Evolutionary conservation across 2,329 filamentous ascomycete genomes (phyloP), one percentile per base, ranked within the genome.

Genomic region (Exserohilum turcica): DNA sequence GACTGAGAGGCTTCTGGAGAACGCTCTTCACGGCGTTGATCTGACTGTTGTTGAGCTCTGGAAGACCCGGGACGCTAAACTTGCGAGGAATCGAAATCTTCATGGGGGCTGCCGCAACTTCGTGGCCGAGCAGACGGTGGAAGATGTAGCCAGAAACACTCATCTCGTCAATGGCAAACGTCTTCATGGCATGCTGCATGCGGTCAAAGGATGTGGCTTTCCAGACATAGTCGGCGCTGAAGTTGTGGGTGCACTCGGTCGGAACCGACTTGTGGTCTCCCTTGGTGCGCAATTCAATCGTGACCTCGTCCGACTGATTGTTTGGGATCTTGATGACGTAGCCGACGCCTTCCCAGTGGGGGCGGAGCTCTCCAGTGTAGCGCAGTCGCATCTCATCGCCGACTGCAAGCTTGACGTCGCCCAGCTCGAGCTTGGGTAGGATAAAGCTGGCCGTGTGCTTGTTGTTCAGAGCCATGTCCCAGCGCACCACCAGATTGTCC

Each of bases 311-410:
- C 12, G 92, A 97, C 78, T 96, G 92, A 76, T 97, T 97, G 82
- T 99, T 97, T 18, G 94, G 95, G 55, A 99, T 97, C 79, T 99
- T 99, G 79, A 97, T 92, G 56, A 99, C 94, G 75, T 99, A 99
- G 60, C 94, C 94, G 29, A 99, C 94, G 32, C 94, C 94, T 74
- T 99, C 94, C 94, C 94, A 99, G 54, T 91, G 86, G 12, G 90
- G 84, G 36, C 92, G 90, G 43, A 99, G 81, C 75, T 97, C 94
- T 63, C 95, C 94, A 63, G 91, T 95, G 78, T 99, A 99, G 65
- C 94, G 91, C 59, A 99, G 81, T 37, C 94, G 89, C 94, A 99
- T 99, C 75, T 99, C 94, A 70, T 99, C 94, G 57, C 94, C 94
- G 16, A 99, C 94, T 2, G 94, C 94, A 65, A 99, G 83, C 77